Base-by-base conservation (phyloP, 768 basidiomycete species). In the Peribolospora kevripleyi region DNA sequence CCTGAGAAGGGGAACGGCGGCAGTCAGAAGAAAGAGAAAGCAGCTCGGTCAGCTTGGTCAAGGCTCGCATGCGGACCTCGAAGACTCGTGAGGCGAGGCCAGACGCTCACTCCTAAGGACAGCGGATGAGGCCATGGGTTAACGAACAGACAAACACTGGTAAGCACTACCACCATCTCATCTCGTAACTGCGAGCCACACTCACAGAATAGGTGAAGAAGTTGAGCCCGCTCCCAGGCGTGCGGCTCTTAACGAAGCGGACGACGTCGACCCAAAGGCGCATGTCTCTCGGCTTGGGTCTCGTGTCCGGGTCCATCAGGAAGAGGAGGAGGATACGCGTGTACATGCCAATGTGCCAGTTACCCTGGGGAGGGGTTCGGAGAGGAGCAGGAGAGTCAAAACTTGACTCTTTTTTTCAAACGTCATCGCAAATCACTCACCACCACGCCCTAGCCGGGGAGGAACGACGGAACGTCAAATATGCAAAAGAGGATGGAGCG, bases 181-280 rank as follows among this genome's bases (percentile, higher is more conserved):
- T 25, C 25, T 25, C 25, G 25, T 25, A 25, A 25, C 25, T 25
- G 25, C 25, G 25, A 25, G 25, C 25, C 25, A 25, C 25, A 1
- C 55, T 76, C 25, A 25, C 76, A 65, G 72, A 70, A 60, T 75
- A 76, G 5, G 75, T 76, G 67, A 76, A 77, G 69, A 76, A 76
- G 1, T 72, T 69, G 0, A 77, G 65, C 0, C 73, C 71, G 10
- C 73, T 71, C 6, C 71, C 70, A 0, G 68, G 67, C 1, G 73
- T 72, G 51, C 73, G 72, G 14, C 68, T 66, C 65, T 76, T 76
- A 62, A 76, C 59, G 63, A 71, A 76, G 14, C 72, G 69, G 39
- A 75, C 64, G 40, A 70, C 66, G 62, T 76, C 74, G 39, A 77
- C 75, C 75, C 75, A 76, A 9, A 75, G 67, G 63, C 74, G 73